Evolutionary conservation across 495 filamentous ascomycete species (phyloP), one percentile per base, ranked within the genome.

Genomic region (Astrothelium macrocarpum): DNA sequence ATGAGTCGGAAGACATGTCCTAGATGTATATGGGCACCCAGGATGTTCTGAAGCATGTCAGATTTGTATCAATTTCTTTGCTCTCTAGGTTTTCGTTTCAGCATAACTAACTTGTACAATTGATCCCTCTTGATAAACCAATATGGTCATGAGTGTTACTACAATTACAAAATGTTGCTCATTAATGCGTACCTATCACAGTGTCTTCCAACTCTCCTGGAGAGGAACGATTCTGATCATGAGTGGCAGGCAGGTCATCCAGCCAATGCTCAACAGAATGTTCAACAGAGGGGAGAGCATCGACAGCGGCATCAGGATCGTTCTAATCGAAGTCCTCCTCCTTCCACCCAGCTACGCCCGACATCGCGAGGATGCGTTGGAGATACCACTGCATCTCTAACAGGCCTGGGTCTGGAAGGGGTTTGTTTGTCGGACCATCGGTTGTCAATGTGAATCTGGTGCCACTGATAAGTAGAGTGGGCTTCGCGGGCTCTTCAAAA

Each of bases 381-480:
- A 61, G 59, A 25, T 61, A 20, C 59, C 59, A 61, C 29, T 61
- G 59, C 59, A 61, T 61, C 59, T 61, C 59, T 32, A 61, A 42
- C 11, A 61, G 59, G 29, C 32, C 59, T 26, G 32, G 32, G 32
- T 61, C 59, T 42, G 59, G 59, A 42, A 61, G 59, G 20, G 28
- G 59, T 42, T 61, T 61, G 32, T 42, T 61, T 32, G 39, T 42
- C 59, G 59, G 59, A 42, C 42, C 59, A 20, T 61, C 59, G 59
- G 59, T 61, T 42, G 59, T 61, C 59, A 61, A 39, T 18, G 20
- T 61, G 59, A 61, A 61, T 61, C 20, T 49, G 43, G 43, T 61
- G 59, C 59, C 59, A 42, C 59, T 61, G 14, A 42, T 23, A 26
- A 61, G 29, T 23, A 42, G 5, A 42, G 59, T 32, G 14, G 32